Conservation (phyloP, 2,329 filamentous ascomycete species). For the Fusarium brevicatenulatum region DNA sequence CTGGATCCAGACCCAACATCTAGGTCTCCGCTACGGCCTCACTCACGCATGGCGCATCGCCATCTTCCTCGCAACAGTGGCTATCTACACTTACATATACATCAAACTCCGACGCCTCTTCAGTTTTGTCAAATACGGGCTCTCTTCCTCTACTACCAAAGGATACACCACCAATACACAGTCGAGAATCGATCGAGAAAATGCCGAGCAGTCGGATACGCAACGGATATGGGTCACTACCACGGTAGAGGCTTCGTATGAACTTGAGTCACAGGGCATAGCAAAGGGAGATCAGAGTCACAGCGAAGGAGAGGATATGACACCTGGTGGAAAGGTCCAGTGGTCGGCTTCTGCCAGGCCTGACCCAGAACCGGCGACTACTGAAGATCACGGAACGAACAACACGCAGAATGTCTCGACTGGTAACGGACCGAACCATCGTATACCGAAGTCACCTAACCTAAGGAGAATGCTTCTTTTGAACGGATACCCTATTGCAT, state of each 20-base stretch:
- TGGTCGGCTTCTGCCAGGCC: background rate
- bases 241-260: background rate
- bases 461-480: background rate
- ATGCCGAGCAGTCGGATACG: background rate
- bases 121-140: background rate
- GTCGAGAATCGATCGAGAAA: background rate
- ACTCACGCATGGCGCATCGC: constrained; percentile 1
- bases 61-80: background rate
- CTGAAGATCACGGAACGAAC: background rate
- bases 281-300: background rate
- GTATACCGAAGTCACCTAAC: background rate
- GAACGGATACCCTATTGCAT: background rate
- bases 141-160: background rate
- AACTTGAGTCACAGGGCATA: background rate
- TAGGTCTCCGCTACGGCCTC: background rate
- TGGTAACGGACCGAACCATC: background rate
- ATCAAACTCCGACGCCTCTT: background rate
- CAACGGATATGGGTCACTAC: background rate
- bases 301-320: background rate
- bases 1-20: background rate
- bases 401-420: background rate
- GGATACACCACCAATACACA: background rate
- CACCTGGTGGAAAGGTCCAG: background rate
- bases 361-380: background rate
- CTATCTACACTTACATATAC: background rate